Base-by-base conservation (phyloP, 140 eudicot species). In the Stevia rebaudiana region DNA sequence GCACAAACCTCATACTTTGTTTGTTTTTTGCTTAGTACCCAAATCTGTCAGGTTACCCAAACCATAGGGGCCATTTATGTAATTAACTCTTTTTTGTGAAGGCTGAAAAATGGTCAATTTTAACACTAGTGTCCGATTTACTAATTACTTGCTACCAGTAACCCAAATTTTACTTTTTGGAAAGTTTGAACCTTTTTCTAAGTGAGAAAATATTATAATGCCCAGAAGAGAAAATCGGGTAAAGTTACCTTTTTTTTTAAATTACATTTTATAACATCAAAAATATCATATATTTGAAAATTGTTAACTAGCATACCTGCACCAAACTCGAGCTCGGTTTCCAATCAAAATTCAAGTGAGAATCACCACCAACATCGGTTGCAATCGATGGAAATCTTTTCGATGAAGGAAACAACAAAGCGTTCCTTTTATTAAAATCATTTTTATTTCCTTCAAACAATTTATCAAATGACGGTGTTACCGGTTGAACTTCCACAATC, bases 401-500 rank as follows among this genome's bases (percentile, higher is more conserved):
- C 23, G 94, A 78, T 39, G 94, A 83, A 71, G 94, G 79, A 52
- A 88, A 82, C 61, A 79, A 62, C 41, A 80, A 49, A 68, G 95
- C 76, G 8, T 78, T 60, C 68, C 74, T 92, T 23, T 70, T 84
- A 49, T 91, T 90, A 21, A 59, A 76, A 55, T 84, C 94, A 44
- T 80, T 90, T 74, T 77, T 87, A 28, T 67, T 22, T 40, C 84
- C 87, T 28, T 63, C 86, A 82, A 94, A 89, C 16, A 86, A 30
- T 70, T 85, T 88, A 76, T 92, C 90, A 63, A 83, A 76, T 17
- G 97, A 79, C 8, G 95, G 97, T 16, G 97, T 94, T 10, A 88
- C 74, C 24, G 99, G 94, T 81, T 85, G 95, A 35, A 88, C 90
- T 65, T 92, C 98, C 50, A 85, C 86, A 65, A 94, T 82, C 18